These are phyloP conservation scores for Ilex asprella DNA, from an alignment of 257 asterid species.

Conservation along the genomic window DNA sequence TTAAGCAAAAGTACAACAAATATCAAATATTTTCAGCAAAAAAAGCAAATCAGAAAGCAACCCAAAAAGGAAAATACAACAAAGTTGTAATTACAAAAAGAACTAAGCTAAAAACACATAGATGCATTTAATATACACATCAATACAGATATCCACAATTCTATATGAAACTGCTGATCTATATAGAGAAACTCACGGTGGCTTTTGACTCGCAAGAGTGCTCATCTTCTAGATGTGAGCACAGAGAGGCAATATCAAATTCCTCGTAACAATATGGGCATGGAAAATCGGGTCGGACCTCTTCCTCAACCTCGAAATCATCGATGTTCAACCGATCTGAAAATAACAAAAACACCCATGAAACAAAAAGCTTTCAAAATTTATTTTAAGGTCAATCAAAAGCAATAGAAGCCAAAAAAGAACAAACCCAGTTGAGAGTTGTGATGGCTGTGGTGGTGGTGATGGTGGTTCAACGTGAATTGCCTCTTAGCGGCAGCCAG, in stretches of 20 bases:
- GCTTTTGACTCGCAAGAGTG: conserved; percentile 60
- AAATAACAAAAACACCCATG: not conserved
- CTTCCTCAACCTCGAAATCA: conserved; percentile 72
- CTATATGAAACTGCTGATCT: not conserved
- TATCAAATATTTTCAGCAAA: too few species aligned
- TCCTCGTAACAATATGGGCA: conserved; percentile 87
- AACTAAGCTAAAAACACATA: not conserved
- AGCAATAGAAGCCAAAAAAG: not conserved
- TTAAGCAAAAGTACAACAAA: too few species aligned
- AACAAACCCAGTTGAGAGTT: conserved; percentile 53
- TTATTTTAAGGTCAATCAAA: too few species aligned
- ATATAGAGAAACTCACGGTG: conserved; percentile 45
- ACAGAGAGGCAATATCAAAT: conserved; percentile 66
- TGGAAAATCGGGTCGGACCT: conserved; percentile 59
- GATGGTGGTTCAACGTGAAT: conserved; percentile 47
- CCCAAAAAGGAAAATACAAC: too few species aligned
- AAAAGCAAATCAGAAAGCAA: too few species aligned
- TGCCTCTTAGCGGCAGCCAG: conserved; percentile 76
- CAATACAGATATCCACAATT: not conserved
- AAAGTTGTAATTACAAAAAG: too few species aligned
- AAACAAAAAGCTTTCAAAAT: not conserved
- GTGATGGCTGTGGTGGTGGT: conserved; percentile 16
- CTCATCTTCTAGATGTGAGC: conserved; percentile 75
- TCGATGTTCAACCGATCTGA: conserved; percentile 57
- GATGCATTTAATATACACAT: conserved; percentile 3